Evolutionary conservation across 164 flowering plant species (phyloP), one percentile per base, ranked within the genome.

Genomic region (Chimonanthus praecox): DNA sequence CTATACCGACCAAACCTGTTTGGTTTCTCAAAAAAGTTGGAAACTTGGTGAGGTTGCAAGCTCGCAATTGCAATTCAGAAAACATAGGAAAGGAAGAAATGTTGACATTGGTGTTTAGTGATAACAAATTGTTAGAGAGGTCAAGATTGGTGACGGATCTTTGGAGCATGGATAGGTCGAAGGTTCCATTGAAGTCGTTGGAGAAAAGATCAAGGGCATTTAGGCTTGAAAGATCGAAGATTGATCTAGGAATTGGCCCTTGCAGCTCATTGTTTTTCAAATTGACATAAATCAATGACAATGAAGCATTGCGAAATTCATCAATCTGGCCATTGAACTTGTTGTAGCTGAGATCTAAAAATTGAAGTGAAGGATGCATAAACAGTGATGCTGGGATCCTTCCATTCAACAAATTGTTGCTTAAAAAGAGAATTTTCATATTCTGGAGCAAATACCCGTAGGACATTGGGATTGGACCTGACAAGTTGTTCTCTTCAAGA

Each of bases 1-100:
- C 88, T 48, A 86, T 69, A 46, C 3, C 2, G 7, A 0, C 47
- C 46, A 86, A 15, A n/a, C 16, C 71, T 5, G 74, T 49, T 45
- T 83, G 90, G 64, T 76, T 74, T 48, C 18, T 73, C 69, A 86
- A 68, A 71, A 79, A 77, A 48, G 43, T 81, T 18, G 87, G 88
- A 33, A 86, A 78, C 16, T 0, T 63, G 6, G 3, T 74, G 11
- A 85, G 64, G 5, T 78, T 73, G 80, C 88, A 85, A 15, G 84
- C 78, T 62, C 81, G 78, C 79, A 88, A 72, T n/a, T 81, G 79
- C 44, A 86, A 47, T 15, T 76, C 75, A 18, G 63, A 65, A 11
- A 86, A 20, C 7, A 13, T 74, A 5, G 80, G 84, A 76, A 78
- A 64, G 16, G 16, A 44, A 0, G 65, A 33, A 33, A 33, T 7